These are phyloP conservation scores for Mycogone perniciosa DNA, from an alignment of 2,329 filamentous ascomycete genomes.

Conservation along the genomic window DNA sequence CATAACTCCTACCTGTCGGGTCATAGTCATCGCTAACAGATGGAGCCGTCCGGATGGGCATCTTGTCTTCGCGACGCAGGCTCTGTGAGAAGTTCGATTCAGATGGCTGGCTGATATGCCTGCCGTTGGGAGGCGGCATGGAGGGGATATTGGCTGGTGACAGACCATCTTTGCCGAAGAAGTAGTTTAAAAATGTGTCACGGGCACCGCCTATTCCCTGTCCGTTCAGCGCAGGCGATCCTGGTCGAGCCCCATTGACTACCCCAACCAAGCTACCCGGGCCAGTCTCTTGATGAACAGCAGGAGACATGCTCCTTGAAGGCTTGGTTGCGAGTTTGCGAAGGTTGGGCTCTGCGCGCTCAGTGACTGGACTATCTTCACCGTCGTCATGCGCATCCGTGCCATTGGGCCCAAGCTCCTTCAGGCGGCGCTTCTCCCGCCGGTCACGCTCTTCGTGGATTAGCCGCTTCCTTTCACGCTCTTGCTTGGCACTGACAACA, in stretches of 20 bases:
- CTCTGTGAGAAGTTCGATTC: slow-evolving; percentile 82
- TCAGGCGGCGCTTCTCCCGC: slow-evolving; percentile 73
- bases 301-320: slow-evolving; percentile 76
- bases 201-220: slow-evolving; percentile 58
- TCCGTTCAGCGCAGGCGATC: slow-evolving; percentile 50
- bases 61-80: slow-evolving; percentile 63
- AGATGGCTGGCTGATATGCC: slow-evolving; percentile 71
- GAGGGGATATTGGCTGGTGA: slow-evolving; percentile 31
- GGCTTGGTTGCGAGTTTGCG: slow-evolving; percentile 32
- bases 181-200: slow-evolving; percentile 96
- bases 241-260: slow-evolving; percentile 52
- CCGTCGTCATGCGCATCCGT: slow-evolving; percentile 62
- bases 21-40: slow-evolving; percentile 39
- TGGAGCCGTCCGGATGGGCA: slow-evolving; percentile 45
- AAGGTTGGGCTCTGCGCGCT: slow-evolving; percentile 49
- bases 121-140: slow-evolving; percentile 25
- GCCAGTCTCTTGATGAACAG: slow-evolving; percentile 64
- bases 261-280: slow-evolving; percentile 53
- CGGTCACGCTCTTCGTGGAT: slow-evolving; percentile 80
- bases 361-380: slow-evolving; percentile 40
- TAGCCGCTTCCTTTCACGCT: slow-evolving; percentile 77
- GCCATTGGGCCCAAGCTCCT: slow-evolving; percentile 79
- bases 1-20: slow-evolving; percentile 32
- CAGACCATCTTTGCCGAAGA: slow-evolving; percentile 90
- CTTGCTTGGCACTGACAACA: slow-evolving; percentile 90